Conservation (phyloP, 805 yeast species). For the Blastobotrys muscicola region DNA sequence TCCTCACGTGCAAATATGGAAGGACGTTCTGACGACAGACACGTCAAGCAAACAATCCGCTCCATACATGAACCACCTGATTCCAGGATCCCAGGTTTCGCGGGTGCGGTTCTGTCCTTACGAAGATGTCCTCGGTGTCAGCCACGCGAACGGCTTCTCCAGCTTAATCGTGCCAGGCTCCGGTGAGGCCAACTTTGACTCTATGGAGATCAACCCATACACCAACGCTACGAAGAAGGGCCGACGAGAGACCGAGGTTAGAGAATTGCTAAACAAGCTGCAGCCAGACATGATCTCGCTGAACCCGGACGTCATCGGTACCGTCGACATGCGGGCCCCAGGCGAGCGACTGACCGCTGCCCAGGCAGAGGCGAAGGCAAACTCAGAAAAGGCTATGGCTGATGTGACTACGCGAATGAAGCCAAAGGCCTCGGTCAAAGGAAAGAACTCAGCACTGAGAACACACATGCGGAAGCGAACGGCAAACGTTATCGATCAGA, state of each 20-base stretch:
- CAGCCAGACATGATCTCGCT: constrained; percentile 87
- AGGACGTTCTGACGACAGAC: constrained; percentile 48
- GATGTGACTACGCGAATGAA: constrained; percentile 45
- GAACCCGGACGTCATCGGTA: constrained; percentile 83
- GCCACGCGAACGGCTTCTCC: constrained; percentile 69
- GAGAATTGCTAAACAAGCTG: constrained; percentile 73
- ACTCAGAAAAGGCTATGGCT: constrained; percentile 30
- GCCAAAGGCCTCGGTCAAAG: constrained; percentile 59
- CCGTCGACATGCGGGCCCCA: constrained; percentile 63
- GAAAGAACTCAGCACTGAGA: constrained; percentile 77
- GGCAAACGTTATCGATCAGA: constrained; percentile 76
- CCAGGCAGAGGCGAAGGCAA: constrained; percentile 29
- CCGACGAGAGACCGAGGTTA: constrained; percentile 88
- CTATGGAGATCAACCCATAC: constrained; percentile 85
- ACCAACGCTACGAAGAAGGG: constrained; percentile 87
- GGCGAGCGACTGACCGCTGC: constrained; percentile 50
- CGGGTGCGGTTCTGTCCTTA: constrained; percentile 75
- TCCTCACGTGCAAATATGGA: constrained; percentile 91
- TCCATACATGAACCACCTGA: constrained; percentile 87
- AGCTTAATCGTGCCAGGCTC: constrained; percentile 91
- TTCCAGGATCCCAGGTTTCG: constrained; percentile 68
- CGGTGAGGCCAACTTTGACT: constrained; percentile 97
- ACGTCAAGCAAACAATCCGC: constrained; percentile 48
- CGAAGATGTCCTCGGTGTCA: constrained; percentile 92
- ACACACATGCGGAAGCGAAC: constrained; percentile 73